A percentile compares a stretch with the other conserved stretches of the same genome.
These are phyloP conservation scores for Dalbergia cultrata DNA, from an alignment of 306 rosid species.

Conservation along the genomic window DNA sequence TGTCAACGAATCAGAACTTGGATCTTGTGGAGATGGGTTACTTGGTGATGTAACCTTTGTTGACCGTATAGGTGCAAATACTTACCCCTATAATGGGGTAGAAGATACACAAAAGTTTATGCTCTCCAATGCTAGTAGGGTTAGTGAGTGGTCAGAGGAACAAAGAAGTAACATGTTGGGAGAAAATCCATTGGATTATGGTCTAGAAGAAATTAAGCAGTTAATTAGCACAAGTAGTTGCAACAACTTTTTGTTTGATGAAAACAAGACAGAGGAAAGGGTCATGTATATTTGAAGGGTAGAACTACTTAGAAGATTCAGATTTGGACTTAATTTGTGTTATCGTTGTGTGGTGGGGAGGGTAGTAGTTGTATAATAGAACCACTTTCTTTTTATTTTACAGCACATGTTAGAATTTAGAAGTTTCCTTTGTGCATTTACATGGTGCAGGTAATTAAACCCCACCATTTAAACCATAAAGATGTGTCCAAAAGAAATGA, in stretches of 20 bases:
- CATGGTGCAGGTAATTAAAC: background rate
- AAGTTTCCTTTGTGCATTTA: conserved; percentile 5
- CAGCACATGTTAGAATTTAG: too few species aligned
- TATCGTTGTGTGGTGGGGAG: conserved; percentile 7
- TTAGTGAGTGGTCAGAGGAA: conserved; percentile 43
- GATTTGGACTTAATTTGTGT: conserved; percentile 45
- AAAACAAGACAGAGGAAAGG: conserved; percentile 66
- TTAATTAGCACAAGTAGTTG: conserved; percentile 55
- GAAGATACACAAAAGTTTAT: conserved; percentile 56
- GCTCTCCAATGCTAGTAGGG: conserved; percentile 31
- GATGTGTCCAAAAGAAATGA: background rate
- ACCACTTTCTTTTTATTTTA: too few species aligned
- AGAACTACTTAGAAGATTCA: conserved; percentile 50
- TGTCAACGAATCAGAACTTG: conserved; percentile 45
- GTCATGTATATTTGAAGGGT: conserved; percentile 34
- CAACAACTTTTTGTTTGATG: conserved; percentile 72
- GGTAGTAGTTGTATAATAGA: background rate
- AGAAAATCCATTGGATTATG: conserved; percentile 67
- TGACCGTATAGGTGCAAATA: conserved; percentile 37
- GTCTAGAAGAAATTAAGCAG: conserved; percentile 75
- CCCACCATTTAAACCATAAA: background rate
- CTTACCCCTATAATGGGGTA: conserved; percentile 41
- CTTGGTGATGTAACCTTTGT: conserved; percentile 33
- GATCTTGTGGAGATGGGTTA: background rate
- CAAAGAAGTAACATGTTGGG: conserved; percentile 52